Evolutionary conservation across 1,284 basidiomycete genomes (phyloP), one percentile per base, ranked within the genome.

Genomic region (Cystobasidium slooffiae): DNA sequence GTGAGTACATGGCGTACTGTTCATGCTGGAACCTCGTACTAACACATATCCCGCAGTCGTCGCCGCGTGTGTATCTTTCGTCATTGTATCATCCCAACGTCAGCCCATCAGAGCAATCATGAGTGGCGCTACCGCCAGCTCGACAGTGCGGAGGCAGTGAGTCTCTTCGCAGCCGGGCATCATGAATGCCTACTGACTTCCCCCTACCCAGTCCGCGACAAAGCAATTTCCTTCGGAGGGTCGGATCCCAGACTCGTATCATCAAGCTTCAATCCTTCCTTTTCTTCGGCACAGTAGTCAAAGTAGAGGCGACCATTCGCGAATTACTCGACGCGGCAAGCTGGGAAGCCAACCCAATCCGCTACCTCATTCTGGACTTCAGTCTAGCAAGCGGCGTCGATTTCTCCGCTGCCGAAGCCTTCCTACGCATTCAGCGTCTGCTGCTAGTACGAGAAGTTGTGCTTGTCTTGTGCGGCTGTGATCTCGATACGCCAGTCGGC

Each of bases 391-490:
- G 88, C 22, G 94, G 94, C 0, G 89, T 98, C 39, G 96, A 99
- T 83, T 91, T 98, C 86, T 95, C 92, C 0, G 89, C 94, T 0
- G 93, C 95, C 1, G 96, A 99, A 81, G 94, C 95, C 0, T 94
- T 98, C 79, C 91, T 97, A 62, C 88, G 96, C 24, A 87, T 98
- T 31, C 94, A 97, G 79, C 86, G 95, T 12, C 81, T 98, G 18
- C 85, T 98, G 24, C 85, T 87, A 12, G 87, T 88, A 12, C 92
- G 91, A 79, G 86, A 86, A 14, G 90, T 98, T 53, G 87, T 90
- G 0, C 86, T 99, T 31, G 93, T 98, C 18, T 88, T 98, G 75
- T 98, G 94, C 81, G 96, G 97, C 0, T 88, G 83, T 46, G 77
- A 72, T 0, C 84, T 85, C 0, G 87, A 89, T 7, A 88, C 88